Conservation (phyloP, 2,329 filamentous ascomycete genomes). For the Claviceps lovelessii region DNA sequence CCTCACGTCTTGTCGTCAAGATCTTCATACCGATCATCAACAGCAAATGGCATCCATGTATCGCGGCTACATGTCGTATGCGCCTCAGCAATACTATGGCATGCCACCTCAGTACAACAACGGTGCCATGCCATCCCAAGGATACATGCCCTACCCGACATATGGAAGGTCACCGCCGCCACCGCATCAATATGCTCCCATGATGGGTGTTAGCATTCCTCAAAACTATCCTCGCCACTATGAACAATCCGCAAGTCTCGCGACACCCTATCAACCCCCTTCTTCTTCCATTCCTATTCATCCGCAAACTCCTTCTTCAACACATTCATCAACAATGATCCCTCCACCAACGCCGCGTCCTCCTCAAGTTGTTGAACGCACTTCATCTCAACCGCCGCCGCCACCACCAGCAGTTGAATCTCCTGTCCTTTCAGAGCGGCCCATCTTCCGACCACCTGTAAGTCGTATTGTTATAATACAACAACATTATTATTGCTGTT, state of each 20-base stretch:
- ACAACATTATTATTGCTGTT: not conserved
- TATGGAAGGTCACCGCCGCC: conserved; percentile 36
- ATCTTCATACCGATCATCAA: conserved; percentile 13
- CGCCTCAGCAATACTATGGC: conserved; percentile 31
- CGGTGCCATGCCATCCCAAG: conserved; percentile 28
- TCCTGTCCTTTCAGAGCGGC: conserved; percentile 7
- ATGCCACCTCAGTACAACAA: conserved; percentile 47
- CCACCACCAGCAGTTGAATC: conserved; percentile 2
- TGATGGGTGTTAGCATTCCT: conserved; percentile 31
- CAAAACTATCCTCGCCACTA: conserved; percentile 34
- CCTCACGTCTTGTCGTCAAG: not conserved
- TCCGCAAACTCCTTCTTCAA: conserved; percentile 40
- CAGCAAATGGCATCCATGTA: conserved; percentile 32
- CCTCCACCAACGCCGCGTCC: conserved; percentile 34
- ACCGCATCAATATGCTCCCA: conserved; percentile 41
- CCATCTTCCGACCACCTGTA: conserved; percentile 36
- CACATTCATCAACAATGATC: conserved; percentile 29
- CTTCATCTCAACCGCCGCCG: conserved; percentile 8
- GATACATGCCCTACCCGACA: conserved; percentile 34
- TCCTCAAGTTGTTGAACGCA: conserved; percentile 23
- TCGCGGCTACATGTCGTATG: conserved; percentile 37
- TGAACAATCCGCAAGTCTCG: conserved; percentile 38
- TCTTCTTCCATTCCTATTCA: conserved; percentile 27
- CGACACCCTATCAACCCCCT: conserved; percentile 43
- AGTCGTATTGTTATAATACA: conserved; percentile 16